phyloP scores from a whole-genome alignment of 345 rosid species.

The Acer saccharum region DNA sequence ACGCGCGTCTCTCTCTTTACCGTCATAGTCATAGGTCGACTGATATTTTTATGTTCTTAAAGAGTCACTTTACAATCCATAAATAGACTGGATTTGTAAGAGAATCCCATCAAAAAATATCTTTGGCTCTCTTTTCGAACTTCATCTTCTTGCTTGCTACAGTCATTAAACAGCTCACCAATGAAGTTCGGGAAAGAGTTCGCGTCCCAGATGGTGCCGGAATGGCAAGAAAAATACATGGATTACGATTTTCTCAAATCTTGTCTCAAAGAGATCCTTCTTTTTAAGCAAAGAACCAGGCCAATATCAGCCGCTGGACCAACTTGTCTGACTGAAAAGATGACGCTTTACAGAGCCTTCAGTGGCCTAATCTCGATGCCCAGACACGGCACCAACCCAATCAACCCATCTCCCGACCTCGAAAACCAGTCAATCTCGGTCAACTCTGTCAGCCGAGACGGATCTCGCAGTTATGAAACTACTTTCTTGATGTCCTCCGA shows the following conservation, averaged over 20 bases:
- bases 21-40: too few species aligned
- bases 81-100: not conserved
- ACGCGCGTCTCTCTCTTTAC: not conserved
- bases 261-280: slow-evolving; percentile 51
- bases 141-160: too few species aligned
- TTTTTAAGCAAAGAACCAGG: slow-evolving; percentile 38
- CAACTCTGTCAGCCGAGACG: slow-evolving; percentile 30
- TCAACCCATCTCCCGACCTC: slow-evolving; percentile 30
- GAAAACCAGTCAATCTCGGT: slow-evolving; percentile 53
- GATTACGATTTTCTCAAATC: slow-evolving; percentile 55
- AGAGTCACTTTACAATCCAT: not conserved
- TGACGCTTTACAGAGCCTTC: slow-evolving; percentile 57
- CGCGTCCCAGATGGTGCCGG: slow-evolving; percentile 68
- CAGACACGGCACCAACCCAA: slow-evolving; percentile 9
- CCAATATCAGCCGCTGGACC: not conserved
- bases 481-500: slow-evolving; percentile 55
- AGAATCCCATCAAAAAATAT: not conserved
- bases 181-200: slow-evolving; percentile 88
- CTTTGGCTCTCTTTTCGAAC: too few species aligned
- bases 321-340: too few species aligned
- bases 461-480: slow-evolving; percentile 44
- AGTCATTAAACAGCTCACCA: not conserved
- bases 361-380: slow-evolving; percentile 51
- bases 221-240: slow-evolving; percentile 78
- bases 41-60: not conserved